Conservation (phyloP, 495 filamentous ascomycete genomes). For the Aspergillus baeticus region DNA sequence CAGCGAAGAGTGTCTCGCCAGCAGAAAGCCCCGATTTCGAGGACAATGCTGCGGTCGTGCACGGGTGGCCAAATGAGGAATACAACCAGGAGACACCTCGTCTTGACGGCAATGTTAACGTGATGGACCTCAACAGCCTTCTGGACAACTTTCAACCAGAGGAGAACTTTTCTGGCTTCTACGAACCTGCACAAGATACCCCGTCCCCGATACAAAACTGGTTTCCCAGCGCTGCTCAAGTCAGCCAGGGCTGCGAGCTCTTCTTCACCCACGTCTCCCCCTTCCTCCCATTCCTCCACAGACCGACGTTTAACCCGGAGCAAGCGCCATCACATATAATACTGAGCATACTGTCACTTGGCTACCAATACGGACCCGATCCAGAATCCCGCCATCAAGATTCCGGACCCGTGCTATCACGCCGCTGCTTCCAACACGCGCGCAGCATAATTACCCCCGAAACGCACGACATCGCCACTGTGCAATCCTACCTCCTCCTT, state of each 20-base stretch:
- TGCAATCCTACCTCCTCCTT: constrained; percentile 34
- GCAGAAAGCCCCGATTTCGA: too few relatives aligned
- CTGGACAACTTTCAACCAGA: neutral
- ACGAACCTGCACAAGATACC: neutral
- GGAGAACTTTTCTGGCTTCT: constrained; percentile 6
- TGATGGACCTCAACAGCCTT: neutral
- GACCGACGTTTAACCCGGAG: constrained; percentile 28
- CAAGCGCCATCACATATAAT: constrained; percentile 19
- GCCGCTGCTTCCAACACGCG: constrained; percentile 33
- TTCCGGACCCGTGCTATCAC: constrained; percentile 26
- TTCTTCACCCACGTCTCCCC: constrained; percentile 31
- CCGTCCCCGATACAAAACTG: constrained; percentile 23
- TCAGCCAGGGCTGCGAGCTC: constrained; percentile 26
- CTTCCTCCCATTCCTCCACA: constrained; percentile 36
- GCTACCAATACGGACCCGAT: constrained; percentile 37
- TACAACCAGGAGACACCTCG: constrained; percentile 1
- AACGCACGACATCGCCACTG: constrained; percentile 17
- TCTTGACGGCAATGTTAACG: neutral
- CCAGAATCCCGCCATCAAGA: constrained; percentile 28
- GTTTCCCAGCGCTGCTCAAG: constrained; percentile 24
- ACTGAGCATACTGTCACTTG: constrained; percentile 34
- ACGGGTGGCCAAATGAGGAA: too few relatives aligned
- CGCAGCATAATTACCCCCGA: constrained; percentile 22
- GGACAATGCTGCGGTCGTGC: too few relatives aligned
- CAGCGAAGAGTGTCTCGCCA: neutral